A percentile compares a stretch with the other conserved stretches of the same genome.
phyloP scores from a whole-genome alignment of 2,329 filamentous ascomycete species.

The Colletotrichum caudatum region DNA sequence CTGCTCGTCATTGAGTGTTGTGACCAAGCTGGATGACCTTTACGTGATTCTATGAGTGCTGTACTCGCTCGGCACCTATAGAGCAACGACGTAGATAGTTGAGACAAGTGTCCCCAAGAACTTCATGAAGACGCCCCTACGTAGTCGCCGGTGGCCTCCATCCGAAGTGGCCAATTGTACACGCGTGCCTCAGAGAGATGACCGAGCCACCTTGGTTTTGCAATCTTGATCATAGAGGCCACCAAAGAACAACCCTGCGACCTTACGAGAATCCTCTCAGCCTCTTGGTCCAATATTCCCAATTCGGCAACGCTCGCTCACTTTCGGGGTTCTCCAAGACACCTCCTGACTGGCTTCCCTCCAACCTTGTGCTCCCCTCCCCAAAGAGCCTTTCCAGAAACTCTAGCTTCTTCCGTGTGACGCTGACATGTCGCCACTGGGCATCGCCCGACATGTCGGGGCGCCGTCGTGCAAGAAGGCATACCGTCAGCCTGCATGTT shows the following conservation, averaged over 20 bases:
- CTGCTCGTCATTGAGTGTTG: neutral
- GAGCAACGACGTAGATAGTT: neutral
- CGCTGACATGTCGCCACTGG: neutral
- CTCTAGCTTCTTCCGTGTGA: neutral
- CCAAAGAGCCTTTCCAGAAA: constrained; percentile 19
- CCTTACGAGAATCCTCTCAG: neutral
- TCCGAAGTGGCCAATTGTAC: neutral
- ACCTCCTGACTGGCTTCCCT: neutral
- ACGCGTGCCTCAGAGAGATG: neutral
- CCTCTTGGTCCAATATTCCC: too few relatives aligned
- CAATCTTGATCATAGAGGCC: neutral
- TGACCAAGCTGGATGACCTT: too few relatives aligned
- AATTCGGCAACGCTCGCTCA: neutral
- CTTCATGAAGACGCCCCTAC: neutral
- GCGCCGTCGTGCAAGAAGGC: constrained; percentile 5
- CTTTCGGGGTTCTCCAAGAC: neutral
- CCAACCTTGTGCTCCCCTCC: neutral
- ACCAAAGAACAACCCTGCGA: neutral
- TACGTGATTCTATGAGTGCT: neutral
- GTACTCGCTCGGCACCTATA: too few relatives aligned
- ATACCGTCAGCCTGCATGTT: neutral
- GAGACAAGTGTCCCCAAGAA: neutral
- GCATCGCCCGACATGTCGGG: neutral
- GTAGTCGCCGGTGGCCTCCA: too few relatives aligned
- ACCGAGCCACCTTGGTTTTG: neutral